Base-by-base conservation (phyloP, 2,329 filamentous ascomycete species). In the Sarocladiaceae sp. region DNA sequence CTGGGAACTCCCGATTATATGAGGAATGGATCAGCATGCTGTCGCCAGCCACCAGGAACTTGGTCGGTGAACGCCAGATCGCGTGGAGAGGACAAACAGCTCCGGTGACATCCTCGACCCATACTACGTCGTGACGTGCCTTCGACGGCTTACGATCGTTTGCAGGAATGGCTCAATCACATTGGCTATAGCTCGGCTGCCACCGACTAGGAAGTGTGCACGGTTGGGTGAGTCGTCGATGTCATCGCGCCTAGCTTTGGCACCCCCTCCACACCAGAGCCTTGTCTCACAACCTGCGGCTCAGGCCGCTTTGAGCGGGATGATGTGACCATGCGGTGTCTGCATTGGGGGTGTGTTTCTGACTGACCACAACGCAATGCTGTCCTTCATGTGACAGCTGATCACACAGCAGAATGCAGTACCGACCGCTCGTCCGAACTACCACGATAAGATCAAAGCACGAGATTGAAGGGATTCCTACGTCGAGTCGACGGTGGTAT, bases 171-270 rank as follows among this genome's bases (percentile, higher is more conserved):
- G n/a, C n/a, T n/a, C n/a, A n/a, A n/a, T n/a, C n/a, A 33, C 29
- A 8, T 31, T 48, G 44, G 17, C 18, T 48, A 33, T 33, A 48
- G 44, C 26, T 18, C 17, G 13, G n/a, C 25, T 10, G 22, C 12
- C 20, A 22, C 23, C 28, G 4, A 42, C 37, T 22, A 22, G 44
- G 23, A 33, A 20, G 26, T 25, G 17, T 20, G 26, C n/a, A 31
- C 13, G 44, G n/a, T 48, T 31, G n/a, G 44, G 44, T 20, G 26
- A 48, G 44, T 48, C 44, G 44, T 48, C 44, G 44, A 48, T 48
- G 44, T 48, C 44, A 48, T 48, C 44, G 44, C 44, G 12, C 44
- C 17, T 33, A 8, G 18, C 15, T 20, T 33, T 12, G 44, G 44
- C 8, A 31, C 44, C 44, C 11, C 44, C 28, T 22, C 33, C 11